Evolutionary conservation across 768 basidiomycete species (phyloP).

Genomic region (Lanmaoa pseudosensibilis): DNA sequence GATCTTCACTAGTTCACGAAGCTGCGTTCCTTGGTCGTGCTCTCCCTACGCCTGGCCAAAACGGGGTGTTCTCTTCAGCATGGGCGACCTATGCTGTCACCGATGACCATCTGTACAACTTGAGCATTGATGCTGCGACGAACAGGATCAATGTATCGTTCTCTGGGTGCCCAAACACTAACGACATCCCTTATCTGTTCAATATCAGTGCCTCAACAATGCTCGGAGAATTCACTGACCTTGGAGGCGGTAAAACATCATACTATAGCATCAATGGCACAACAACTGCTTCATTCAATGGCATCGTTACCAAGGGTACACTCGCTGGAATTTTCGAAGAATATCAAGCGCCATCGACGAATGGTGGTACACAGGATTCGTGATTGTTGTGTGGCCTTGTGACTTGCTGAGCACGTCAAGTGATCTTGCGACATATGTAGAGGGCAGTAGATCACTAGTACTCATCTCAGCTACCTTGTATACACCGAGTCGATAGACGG

Average conservation of each 20-base stretch:
- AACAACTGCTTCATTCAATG: conserved; percentile 6
- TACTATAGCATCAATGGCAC: conserved; percentile 11
- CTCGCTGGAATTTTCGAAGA: conserved; percentile 8
- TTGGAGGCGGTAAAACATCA: conserved; percentile 12
- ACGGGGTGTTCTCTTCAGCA: not conserved
- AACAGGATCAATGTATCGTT: not conserved
- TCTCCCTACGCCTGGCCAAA: not conserved
- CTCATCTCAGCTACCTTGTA: too few relatives aligned
- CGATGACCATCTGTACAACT: conserved; percentile 5
- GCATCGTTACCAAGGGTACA: not conserved
- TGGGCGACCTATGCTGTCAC: conserved; percentile 17
- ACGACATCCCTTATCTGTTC: conserved; percentile 8
- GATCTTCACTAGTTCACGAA: conserved; percentile 7
- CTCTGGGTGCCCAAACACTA: conserved; percentile 3
- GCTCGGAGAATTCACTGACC: conserved; percentile 8
- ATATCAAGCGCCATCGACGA: not conserved
- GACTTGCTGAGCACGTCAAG: too few relatives aligned
- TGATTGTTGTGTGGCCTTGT: too few relatives aligned
- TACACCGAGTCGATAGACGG: too few relatives aligned
- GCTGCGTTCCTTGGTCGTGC: conserved; percentile 17
- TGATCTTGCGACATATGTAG: too few relatives aligned
- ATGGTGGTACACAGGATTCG: too few relatives aligned
- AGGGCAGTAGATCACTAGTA: too few relatives aligned
- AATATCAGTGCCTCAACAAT: not conserved
- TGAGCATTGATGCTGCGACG: not conserved